Evolutionary conservation across 768 basidiomycete genomes (phyloP), one percentile per base, ranked within the genome.

Genomic region (Lentinula raphanica): DNA sequence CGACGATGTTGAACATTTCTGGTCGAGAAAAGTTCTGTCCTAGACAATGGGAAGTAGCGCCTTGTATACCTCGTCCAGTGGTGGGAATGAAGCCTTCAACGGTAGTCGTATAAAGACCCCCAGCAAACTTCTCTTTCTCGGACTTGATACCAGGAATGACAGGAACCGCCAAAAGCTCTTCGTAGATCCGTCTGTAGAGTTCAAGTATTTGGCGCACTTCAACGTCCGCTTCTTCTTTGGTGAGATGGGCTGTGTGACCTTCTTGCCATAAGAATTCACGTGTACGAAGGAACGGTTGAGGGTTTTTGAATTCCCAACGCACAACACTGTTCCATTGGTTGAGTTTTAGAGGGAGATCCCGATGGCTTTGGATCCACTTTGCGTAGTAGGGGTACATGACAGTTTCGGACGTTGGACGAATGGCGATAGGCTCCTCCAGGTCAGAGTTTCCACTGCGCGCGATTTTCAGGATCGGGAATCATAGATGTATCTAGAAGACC

Each of bases 261-360:
- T 99, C 97, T 76, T 99, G 97, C 97, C 97, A 99, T n/a, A 99
- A 79, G 82, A 98, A 99, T 76, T 99, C 97, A 69, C 97, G 92
- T 2, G 97, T 98, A 57, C 97, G 94, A 36, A 99, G 83, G 90
- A 99, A 99, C 7, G 97, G 97, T 72, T 99, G 95, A 58, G 96
- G 96, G 71, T 95, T 95, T 76, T 99, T 99, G 82, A 99, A 99
- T 72, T 99, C 96, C 97, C 97, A 99, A 58, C 97, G 88, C 31
- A 99, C 97, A 65, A 99, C 94, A 63, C 87, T 94, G 76, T 99
- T 99, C 97, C 97, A 99, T 71, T 98, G 90, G 75, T 98, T 99
- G 48, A 98, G 81, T 72, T 96, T 97, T 65, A 99, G 76, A 2
- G 97, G 97, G 49, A 99, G 86, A 70, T 99, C 97, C 59, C 97